Conservation (phyloP, 345 rosid genomes). For the Ricinus communis region DNA sequence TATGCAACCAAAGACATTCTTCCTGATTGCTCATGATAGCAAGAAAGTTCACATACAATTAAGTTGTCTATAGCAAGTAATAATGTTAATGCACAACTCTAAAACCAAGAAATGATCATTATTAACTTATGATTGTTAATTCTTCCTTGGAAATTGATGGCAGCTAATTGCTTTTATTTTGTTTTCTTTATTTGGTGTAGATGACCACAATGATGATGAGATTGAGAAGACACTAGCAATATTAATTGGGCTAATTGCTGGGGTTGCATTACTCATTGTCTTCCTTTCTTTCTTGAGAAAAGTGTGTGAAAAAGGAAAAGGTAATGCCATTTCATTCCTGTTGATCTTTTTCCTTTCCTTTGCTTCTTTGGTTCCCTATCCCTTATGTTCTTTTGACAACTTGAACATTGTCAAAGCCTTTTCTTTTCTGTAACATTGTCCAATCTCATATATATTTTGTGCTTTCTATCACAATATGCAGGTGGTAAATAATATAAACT, state of each 20-base stretch:
- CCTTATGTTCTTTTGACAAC: background rate
- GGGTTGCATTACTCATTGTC: slow-evolving; percentile 70
- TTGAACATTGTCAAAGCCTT: background rate
- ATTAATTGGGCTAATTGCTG: slow-evolving; percentile 80
- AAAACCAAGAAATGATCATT: background rate
- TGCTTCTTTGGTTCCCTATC: background rate
- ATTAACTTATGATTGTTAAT: slow-evolving; percentile 9
- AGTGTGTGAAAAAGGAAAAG: slow-evolving; percentile 57
- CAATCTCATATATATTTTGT: too few relatives aligned
- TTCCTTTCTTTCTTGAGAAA: slow-evolving; percentile 67
- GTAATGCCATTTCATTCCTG: slow-evolving; percentile 24
- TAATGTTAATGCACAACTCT: background rate
- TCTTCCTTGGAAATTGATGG: background rate
- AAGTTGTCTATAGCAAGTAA: background rate
- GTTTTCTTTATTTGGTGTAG: slow-evolving; percentile 14
- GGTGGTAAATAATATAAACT: slow-evolving; percentile 37
- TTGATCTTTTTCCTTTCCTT: background rate
- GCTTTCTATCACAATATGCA: too few relatives aligned
- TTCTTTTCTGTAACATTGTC: background rate
- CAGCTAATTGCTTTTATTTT: background rate
- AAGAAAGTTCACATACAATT: background rate
- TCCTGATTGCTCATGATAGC: background rate
- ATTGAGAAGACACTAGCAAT: slow-evolving; percentile 91
- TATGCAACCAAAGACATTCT: background rate
- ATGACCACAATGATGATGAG: slow-evolving; percentile 56